Percentiles rank a stretch among this genome's conserved stretches.
Conservation (phyloP, 176 grass and related monocot species). For the Phragmites australis region DNA sequence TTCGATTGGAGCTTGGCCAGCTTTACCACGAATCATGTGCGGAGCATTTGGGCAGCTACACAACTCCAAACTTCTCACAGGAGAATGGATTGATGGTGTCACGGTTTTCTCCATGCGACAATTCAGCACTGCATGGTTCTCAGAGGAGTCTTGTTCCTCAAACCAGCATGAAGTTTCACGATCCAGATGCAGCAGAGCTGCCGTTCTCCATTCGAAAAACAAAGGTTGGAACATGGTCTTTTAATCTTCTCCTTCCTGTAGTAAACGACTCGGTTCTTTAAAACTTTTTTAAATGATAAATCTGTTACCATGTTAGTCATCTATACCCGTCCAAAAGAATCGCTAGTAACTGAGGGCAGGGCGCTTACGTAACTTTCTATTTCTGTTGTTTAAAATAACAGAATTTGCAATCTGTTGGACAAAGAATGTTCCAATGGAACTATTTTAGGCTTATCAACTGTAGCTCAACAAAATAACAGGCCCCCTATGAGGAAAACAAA, state of each 20-base stretch:
- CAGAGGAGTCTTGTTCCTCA: conserved; percentile 36
- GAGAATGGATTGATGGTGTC: conserved; percentile 41
- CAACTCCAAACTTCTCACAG: conserved; percentile 28
- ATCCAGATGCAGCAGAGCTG: conserved; percentile 37
- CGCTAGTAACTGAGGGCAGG: neutral
- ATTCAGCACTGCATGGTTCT: no score
- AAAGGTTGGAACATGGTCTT: conserved; percentile 41
- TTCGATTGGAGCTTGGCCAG: conserved; percentile 61
- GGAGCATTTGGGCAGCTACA: conserved; percentile 32
- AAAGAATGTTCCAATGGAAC: neutral
- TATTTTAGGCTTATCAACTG: conserved; percentile 5
- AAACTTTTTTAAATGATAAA: neutral
- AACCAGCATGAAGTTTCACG: conserved; percentile 27
- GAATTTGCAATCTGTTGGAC: no score
- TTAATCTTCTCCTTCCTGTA: conserved; percentile 4
- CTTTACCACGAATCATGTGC: conserved; percentile 53
- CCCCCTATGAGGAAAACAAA: neutral
- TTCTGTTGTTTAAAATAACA: no score
- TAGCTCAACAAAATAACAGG: neutral
- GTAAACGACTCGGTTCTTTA: neutral
- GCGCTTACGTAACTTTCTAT: no score
- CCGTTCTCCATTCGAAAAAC: conserved; percentile 40
- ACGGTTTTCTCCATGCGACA: conserved; percentile 12
- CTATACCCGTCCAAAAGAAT: neutral
- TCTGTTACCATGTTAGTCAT: neutral